Conservation (phyloP, 768 basidiomycete species). For the Suillus cothurnatus region DNA sequence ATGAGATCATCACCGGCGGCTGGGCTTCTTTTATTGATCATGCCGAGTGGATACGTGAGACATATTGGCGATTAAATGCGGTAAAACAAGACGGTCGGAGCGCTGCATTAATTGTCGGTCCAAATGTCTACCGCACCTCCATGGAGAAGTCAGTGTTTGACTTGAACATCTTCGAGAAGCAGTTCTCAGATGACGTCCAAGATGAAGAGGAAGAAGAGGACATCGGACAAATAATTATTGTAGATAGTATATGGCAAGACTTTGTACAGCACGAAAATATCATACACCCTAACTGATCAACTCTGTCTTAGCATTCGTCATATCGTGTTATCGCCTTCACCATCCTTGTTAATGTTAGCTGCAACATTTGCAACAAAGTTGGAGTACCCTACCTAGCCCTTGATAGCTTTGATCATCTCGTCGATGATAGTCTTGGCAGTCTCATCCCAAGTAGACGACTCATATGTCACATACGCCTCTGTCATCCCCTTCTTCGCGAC, state of each 20-base stretch:
- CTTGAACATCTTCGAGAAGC: not conserved
- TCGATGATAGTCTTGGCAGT: not conserved
- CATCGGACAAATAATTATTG: too few species aligned
- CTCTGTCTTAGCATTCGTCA: not conserved
- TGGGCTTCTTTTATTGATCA: not conserved
- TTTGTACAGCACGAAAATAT: not conserved
- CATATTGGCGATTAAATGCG: not conserved
- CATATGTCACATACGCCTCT: not conserved
- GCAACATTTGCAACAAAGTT: not conserved
- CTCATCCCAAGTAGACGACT: not conserved
- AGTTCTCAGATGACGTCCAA: too few species aligned
- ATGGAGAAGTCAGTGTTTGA: not conserved
- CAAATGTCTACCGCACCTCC: not conserved
- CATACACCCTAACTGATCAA: not conserved
- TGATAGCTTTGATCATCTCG: not conserved
- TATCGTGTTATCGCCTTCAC: not conserved
- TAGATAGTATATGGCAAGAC: not conserved
- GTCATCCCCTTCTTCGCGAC: not conserved
- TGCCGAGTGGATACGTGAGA: slow-evolving; percentile 5
- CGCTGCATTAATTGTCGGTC: not conserved
- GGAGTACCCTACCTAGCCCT: not conserved
- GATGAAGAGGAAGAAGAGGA: not conserved
- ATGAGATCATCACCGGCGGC: not conserved
- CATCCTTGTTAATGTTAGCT: not conserved
- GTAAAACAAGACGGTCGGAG: not conserved